Conservation (phyloP, 2,329 filamentous ascomycete genomes). For the Pseudocercospora musae region DNA sequence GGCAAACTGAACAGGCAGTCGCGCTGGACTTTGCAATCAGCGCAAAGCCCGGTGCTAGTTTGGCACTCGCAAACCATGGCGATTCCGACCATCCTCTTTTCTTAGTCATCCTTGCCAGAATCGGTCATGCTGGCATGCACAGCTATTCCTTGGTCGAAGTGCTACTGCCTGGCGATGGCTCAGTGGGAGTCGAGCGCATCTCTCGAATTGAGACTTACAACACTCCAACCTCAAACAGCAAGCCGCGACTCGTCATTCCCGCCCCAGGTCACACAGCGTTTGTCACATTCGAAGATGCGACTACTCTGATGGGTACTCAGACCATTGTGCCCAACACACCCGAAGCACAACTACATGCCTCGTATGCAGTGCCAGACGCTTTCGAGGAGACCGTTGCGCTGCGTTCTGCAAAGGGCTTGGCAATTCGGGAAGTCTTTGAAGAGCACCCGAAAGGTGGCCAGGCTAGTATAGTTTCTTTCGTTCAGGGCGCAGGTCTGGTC, state of each 20-base stretch:
- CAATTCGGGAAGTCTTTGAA: conserved; percentile 49
- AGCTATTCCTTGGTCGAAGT: conserved; percentile 76
- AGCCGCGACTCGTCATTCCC: conserved; percentile 71
- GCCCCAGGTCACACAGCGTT: conserved; percentile 77
- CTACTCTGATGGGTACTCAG: conserved; percentile 72
- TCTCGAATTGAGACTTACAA: conserved; percentile 22
- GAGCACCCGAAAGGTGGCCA: conserved; percentile 43
- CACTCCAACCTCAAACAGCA: conserved; percentile 43
- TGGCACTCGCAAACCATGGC: conserved; percentile 26
- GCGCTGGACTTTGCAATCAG: conserved; percentile 74
- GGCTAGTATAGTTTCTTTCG: conserved; percentile 50
- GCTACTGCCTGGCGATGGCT: conserved; percentile 54
- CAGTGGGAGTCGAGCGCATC: conserved; percentile 51
- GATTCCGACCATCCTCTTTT: conserved; percentile 25
- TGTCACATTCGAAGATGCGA: conserved; percentile 72
- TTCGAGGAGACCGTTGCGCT: conserved; percentile 90
- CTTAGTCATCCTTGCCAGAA: conserved; percentile 31
- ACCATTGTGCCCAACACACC: conserved; percentile 63
- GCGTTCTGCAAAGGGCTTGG: conserved; percentile 50
- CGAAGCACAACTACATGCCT: conserved; percentile 69
- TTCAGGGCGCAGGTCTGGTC: conserved; percentile 57
- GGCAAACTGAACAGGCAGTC: conserved; percentile 26
- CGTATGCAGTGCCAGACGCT: conserved; percentile 58
- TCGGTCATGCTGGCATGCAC: conserved; percentile 37
- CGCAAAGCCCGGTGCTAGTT: conserved; percentile 38